These are phyloP conservation scores for Pseudogymnoascus sp. DNA, from an alignment of 2,329 filamentous ascomycete species.

Conservation along the genomic window DNA sequence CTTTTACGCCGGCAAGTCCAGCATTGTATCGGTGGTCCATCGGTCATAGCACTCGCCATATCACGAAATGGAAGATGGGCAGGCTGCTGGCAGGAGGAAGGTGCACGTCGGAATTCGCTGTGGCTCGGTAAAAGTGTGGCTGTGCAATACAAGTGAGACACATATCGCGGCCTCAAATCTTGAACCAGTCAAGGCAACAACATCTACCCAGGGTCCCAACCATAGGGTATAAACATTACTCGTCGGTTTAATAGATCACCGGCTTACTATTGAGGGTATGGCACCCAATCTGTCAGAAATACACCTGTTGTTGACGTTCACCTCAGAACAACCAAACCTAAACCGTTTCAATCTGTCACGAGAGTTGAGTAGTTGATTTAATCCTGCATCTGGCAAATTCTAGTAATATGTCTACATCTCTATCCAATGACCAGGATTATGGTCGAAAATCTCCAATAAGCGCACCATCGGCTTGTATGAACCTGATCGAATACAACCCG, in stretches of 20 bases:
- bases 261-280: neutral
- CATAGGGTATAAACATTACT: neutral
- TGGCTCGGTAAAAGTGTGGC: neutral
- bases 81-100: neutral
- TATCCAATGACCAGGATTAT: neutral
- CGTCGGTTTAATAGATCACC: neutral
- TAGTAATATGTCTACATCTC: neutral
- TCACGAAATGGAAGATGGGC: neutral
- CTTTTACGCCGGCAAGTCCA: neutral
- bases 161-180: neutral
- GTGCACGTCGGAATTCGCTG: neutral
- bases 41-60: constrained; percentile 1
- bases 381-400: neutral
- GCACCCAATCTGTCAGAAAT: neutral
- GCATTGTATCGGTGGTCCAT: neutral
- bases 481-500: neutral
- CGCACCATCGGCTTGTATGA: neutral
- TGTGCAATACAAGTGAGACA: neutral
- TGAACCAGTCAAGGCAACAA: neutral
- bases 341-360: neutral
- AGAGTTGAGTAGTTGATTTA: neutral
- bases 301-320: neutral
- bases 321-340: neutral
- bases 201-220: neutral
- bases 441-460: neutral